Base-by-base conservation (phyloP, 352 stramenopile species). In the Halophytophthora batemanensis region DNA sequence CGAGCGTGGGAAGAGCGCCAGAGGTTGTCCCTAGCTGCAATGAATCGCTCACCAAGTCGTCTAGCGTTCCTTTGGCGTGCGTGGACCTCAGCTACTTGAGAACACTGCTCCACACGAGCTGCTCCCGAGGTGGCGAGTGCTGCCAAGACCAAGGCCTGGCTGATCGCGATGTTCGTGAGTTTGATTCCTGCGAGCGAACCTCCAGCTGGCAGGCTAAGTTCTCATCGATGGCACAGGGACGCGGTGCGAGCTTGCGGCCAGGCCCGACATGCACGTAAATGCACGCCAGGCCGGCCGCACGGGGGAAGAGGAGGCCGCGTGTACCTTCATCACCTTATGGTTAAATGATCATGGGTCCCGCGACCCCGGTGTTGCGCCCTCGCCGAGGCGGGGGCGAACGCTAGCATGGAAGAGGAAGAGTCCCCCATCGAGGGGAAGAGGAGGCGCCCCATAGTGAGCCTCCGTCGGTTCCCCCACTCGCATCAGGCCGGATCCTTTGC, bases 281-380 rank as follows among this genome's bases (percentile, higher is more conserved):
- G 25, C 25, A 4, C 25, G 25, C 25, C 25, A 31, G 25, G 25
- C 25, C 25, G 25, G 25, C 25, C 25, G 25, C 25, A 31, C 25
- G 25, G 25, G 37, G 37, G 47, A 53, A 66, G 45, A 55, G 49
- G 65, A 64, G 60, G 56, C 45, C 53, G 38, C 29, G 42, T 71
- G 77, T 86, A 88, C 77, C 74, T 86, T 88, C 74, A 62, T 74
- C 75, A 76, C 74, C 77, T 86, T 83, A 57, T 71, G 61, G 66
- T 50, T 66, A 70, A 60, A 68, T 69, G 72, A 88, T 89, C 77
- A 86, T 84, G 75, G 73, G 79, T 89, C 77, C 77, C 77, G 66
- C 35, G 75, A 89, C 79, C 77, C 75, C 77, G 75, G 75, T 83
- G 77, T 77, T 75, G 53, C 59, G 56, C 51, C 47, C 36, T 43